These are phyloP conservation scores for Linum tenue DNA, from an alignment of 345 rosid genomes.

Conservation along the genomic window DNA sequence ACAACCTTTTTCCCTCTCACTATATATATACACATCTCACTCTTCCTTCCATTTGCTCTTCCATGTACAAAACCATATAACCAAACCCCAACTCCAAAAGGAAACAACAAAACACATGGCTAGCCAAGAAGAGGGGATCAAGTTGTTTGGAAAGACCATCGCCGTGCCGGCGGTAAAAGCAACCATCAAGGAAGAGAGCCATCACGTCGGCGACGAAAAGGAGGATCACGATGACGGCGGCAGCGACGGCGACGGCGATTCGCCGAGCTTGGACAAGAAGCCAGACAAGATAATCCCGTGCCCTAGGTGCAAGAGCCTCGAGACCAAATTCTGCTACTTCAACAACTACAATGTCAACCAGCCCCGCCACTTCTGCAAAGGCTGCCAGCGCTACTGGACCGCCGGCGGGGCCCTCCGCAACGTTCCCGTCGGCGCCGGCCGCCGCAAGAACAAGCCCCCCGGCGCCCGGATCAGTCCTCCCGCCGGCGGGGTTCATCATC, in stretches of 20 bases:
- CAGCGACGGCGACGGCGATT: too few species aligned
- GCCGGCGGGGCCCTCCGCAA: constrained; percentile 1
- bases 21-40: neutral
- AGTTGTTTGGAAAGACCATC: neutral
- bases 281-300: neutral
- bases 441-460: neutral
- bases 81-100: neutral
- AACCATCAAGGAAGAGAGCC: neutral
- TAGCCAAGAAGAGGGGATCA: neutral
- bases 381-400: neutral
- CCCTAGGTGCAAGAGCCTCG: neutral
- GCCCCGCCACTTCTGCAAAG: neutral
- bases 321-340: neutral
- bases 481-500: neutral
- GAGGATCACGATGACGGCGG: neutral
- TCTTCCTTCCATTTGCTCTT: neutral
- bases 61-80: neutral
- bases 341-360: neutral
- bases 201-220: neutral
- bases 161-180: neutral
- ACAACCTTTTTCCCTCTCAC: too few species aligned
- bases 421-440: neutral
- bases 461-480: neutral
- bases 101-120: neutral
- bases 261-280: neutral